Conservation (phyloP, 140 eudicot species). For the Ambrosia hybrid region DNA sequence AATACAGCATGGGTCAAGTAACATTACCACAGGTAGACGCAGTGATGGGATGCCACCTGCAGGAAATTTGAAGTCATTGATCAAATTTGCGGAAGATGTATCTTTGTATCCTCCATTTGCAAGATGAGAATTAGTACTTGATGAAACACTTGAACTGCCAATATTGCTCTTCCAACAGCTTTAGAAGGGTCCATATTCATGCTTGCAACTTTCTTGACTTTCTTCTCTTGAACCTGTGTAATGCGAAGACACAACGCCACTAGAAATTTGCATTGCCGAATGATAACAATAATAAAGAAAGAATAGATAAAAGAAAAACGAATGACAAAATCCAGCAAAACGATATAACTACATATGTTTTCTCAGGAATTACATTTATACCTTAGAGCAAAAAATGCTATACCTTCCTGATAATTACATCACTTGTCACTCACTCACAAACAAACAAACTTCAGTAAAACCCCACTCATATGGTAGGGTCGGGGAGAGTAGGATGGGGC, state of each 20-base stretch:
- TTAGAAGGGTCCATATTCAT: conserved; percentile 69
- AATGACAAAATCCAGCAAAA: not conserved
- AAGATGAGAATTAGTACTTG: conserved; percentile 47
- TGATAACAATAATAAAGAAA: not conserved
- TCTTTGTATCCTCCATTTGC: conserved; percentile 71
- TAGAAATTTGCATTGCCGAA: conserved; percentile 4
- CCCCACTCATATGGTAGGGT: no score
- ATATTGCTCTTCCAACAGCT: conserved; percentile 53
- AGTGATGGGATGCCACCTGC: conserved; percentile 78
- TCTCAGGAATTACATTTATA: not conserved
- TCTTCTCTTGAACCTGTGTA: conserved; percentile 92
- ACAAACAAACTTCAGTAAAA: no score
- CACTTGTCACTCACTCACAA: no score
- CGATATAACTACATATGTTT: not conserved
- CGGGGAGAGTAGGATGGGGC: no score
- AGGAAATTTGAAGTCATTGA: conserved; percentile 64
- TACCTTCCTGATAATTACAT: conserved; percentile 4
- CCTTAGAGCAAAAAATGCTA: not conserved
- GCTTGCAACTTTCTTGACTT: conserved; percentile 76
- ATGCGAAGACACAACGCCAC: conserved; percentile 9
- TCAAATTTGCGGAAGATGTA: conserved; percentile 40
- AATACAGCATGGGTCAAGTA: conserved; percentile 38
- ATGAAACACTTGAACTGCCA: conserved; percentile 61
- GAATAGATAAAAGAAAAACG: not conserved
- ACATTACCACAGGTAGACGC: conserved; percentile 90